Conservation (phyloP, 164 flowering plant genomes). For the Tinospora cordifolia region DNA sequence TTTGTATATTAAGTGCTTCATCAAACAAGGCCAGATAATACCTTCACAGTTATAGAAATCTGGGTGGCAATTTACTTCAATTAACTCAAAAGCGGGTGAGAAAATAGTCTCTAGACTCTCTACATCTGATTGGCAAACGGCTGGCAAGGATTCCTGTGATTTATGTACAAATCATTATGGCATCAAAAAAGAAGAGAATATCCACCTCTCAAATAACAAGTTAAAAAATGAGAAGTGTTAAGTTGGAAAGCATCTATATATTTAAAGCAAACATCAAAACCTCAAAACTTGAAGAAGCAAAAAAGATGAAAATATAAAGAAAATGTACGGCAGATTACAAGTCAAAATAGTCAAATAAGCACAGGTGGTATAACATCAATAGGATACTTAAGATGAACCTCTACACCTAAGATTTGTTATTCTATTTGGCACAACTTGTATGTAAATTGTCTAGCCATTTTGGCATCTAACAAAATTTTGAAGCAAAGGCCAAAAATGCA, state of each 20-base stretch:
- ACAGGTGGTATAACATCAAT: no score
- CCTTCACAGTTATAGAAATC: conserved; percentile 26
- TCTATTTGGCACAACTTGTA: no score
- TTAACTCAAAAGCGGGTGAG: conserved; percentile 36
- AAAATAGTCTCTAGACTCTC: conserved; percentile 53
- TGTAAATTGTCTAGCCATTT: no score
- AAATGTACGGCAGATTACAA: not conserved
- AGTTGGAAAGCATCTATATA: not conserved
- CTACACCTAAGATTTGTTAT: no score
- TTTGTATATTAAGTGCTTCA: not conserved
- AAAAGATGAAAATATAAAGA: not conserved
- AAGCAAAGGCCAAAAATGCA: no score
- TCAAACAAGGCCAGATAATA: conserved; percentile 14
- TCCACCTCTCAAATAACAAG: not conserved
- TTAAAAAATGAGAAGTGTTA: not conserved
- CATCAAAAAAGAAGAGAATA: not conserved
- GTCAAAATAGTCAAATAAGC: no score
- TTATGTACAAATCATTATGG: conserved; percentile 3
- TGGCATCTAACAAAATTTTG: no score
- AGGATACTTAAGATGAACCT: no score
- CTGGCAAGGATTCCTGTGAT: conserved; percentile 33
- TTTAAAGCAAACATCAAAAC: not conserved
- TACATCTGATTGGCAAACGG: conserved; percentile 31
- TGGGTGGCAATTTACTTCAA: conserved; percentile 23
- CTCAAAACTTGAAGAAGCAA: not conserved